phyloP scores from a whole-genome alignment of 768 basidiomycete genomes.

The Naganishia friedmannii region DNA sequence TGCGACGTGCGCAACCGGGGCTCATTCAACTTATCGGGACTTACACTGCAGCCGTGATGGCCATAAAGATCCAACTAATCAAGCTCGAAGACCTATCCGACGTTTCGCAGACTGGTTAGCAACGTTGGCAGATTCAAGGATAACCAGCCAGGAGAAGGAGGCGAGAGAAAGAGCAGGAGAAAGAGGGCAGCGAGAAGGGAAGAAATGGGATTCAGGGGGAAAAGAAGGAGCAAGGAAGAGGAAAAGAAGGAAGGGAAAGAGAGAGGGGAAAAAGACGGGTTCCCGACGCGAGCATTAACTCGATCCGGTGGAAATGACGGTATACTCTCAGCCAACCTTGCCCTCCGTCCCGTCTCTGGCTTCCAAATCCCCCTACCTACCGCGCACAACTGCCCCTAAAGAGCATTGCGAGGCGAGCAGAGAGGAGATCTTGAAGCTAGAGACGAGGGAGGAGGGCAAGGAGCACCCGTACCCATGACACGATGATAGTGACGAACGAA shows the following conservation, averaged over 20 bases:
- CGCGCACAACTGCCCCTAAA: not conserved
- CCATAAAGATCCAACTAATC: conserved; percentile 79
- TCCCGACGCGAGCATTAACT: conserved; percentile 34
- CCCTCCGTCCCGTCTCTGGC: not conserved
- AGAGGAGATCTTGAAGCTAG: not conserved
- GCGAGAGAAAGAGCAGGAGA: not conserved
- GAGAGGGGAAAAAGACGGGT: not conserved
- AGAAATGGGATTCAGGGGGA: not conserved
- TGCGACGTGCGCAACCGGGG: no score
- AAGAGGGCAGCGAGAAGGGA: no score
- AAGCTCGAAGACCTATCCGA: conserved; percentile 72
- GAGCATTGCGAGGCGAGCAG: not conserved
- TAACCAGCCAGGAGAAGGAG: no score
- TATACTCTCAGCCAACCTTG: conserved; percentile 21
- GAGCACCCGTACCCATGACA: conserved; percentile 35
- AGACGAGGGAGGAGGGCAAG: not conserved
- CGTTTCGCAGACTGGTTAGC: not conserved
- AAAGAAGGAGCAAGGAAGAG: not conserved
- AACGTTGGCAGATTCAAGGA: not conserved
- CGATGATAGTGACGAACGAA: conserved; percentile 4
- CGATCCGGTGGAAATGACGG: conserved; percentile 33
- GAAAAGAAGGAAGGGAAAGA: not conserved
- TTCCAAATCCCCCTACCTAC: not conserved
- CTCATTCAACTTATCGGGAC: not conserved
- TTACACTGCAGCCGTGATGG: conserved; percentile 72